phyloP scores from a whole-genome alignment of 2,329 filamentous ascomycete genomes.

The Phialophora macrospora region DNA sequence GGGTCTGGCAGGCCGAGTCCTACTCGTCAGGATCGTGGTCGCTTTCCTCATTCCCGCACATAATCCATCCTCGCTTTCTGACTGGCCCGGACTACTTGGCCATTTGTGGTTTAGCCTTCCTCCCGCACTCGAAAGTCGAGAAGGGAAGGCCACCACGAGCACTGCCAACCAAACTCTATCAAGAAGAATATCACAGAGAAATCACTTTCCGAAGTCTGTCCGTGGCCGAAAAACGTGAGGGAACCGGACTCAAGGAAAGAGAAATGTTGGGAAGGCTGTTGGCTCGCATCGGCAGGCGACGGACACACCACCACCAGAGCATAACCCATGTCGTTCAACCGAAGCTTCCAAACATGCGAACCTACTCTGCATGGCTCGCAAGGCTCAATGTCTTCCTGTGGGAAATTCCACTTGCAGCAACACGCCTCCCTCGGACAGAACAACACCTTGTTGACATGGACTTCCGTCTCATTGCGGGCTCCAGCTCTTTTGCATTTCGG shows the following conservation, averaged over 20 bases:
- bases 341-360: constrained; percentile 8
- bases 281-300: background rate
- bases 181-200: background rate
- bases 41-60: constrained; percentile 30
- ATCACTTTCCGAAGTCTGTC: background rate
- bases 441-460: background rate
- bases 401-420: background rate
- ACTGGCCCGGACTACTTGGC: constrained; percentile 27
- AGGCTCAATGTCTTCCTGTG: constrained; percentile 6
- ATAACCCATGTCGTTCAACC: background rate
- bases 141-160: constrained; percentile 30
- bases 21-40: constrained; percentile 31
- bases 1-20: constrained; percentile 16
- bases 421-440: background rate
- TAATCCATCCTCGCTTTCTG: constrained; percentile 11
- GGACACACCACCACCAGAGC: background rate
- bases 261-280: background rate
- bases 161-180: background rate
- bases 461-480: background rate
- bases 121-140: constrained; percentile 18
- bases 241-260: background rate
- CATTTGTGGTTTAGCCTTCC: constrained; percentile 27
- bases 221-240: background rate
- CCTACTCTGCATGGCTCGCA: constrained; percentile 6
- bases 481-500: background rate